A percentile compares a stretch with the other conserved stretches of the same genome.
phyloP scores from a whole-genome alignment of 768 basidiomycete genomes.

The Mycena haematopus region DNA sequence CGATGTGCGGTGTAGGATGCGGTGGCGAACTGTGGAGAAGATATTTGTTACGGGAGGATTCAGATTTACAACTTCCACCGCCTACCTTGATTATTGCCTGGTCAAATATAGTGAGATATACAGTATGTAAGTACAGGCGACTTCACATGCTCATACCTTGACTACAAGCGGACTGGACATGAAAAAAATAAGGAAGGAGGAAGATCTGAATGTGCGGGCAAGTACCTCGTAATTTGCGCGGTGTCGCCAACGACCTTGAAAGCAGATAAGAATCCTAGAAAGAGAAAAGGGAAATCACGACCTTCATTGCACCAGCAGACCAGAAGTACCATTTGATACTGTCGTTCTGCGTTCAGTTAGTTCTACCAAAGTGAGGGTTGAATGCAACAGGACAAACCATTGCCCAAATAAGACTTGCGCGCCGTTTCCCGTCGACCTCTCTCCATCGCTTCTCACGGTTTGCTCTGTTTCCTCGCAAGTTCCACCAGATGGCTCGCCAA shows the following conservation, averaged over 20 bases:
- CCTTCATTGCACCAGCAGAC: slow-evolving; percentile 72
- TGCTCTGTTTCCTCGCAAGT: slow-evolving; percentile 55
- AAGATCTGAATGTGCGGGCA: not conserved
- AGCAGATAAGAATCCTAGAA: too few species aligned
- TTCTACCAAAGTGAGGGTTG: not conserved
- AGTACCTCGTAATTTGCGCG: slow-evolving; percentile 61
- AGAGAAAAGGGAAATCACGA: too few species aligned
- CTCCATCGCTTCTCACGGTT: slow-evolving; percentile 70
- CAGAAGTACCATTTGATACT: slow-evolving; percentile 82
- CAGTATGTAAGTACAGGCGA: too few species aligned
- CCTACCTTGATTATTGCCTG: slow-evolving; percentile 27
- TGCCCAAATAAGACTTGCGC: slow-evolving; percentile 68
- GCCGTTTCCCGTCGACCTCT: slow-evolving; percentile 64
- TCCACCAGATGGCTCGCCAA: slow-evolving; percentile 63
- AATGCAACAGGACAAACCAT: slow-evolving; percentile 39
- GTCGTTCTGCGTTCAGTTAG: slow-evolving; percentile 53
- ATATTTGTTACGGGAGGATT: slow-evolving; percentile 47
- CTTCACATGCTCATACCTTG: slow-evolving; percentile 53
- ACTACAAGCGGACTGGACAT: slow-evolving; percentile 69
- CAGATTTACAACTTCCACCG: not conserved
- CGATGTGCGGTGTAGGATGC: slow-evolving; percentile 61
- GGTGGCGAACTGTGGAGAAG: slow-evolving; percentile 70
- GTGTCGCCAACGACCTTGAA: slow-evolving; percentile 69
- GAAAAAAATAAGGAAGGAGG: not conserved
- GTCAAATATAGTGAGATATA: not conserved